These are phyloP conservation scores for Nemania serpens DNA, from an alignment of 2,329 filamentous ascomycete genomes.

Conservation along the genomic window DNA sequence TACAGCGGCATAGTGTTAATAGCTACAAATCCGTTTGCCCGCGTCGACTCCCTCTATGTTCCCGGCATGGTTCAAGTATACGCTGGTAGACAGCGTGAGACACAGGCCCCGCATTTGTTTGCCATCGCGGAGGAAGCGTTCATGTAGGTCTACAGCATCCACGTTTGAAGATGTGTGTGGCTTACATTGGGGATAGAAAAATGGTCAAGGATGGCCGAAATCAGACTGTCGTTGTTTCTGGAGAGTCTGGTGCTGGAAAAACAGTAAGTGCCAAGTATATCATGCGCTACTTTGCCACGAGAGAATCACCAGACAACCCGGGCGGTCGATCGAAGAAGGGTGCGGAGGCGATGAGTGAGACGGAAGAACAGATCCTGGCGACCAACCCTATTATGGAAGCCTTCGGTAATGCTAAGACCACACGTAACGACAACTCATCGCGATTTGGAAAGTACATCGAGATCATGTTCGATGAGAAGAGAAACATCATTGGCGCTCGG, in stretches of 20 bases:
- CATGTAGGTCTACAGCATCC: conserved; percentile 61
- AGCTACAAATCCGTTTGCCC: conserved; percentile 95
- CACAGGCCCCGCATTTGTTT: conserved; percentile 96
- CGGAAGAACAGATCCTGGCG: conserved; percentile 95
- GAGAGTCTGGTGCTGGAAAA: conserved; percentile 97
- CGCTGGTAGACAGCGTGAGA: conserved; percentile 93
- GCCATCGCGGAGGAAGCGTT: conserved; percentile 99
- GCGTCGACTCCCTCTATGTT: conserved; percentile 97
- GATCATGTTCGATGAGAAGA: conserved; percentile 96
- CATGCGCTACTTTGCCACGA: conserved; percentile 98
- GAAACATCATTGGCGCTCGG: conserved; percentile 96
- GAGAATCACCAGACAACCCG: conserved; percentile 89
- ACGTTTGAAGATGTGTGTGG: conserved; percentile 7
- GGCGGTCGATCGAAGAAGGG: conserved; percentile 76
- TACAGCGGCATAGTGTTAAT: conserved; percentile 99
- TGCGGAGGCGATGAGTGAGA: conserved; percentile 87
- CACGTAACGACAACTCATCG: conserved; percentile 97
- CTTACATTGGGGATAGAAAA: conserved; percentile 66
- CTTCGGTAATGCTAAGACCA: conserved; percentile 99
- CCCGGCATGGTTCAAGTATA: conserved; percentile 99
- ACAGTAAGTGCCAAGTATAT: conserved; percentile 99
- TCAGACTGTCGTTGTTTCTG: conserved; percentile 98
- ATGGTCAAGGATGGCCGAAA: conserved; percentile 96
- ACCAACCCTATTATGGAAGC: conserved; percentile 99
- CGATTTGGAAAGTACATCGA: conserved; percentile 99